A percentile compares a stretch with the other conserved stretches of the same genome.
Evolutionary conservation across 2,329 filamentous ascomycete species (phyloP).

Genomic region (Fusarium domesticum): DNA sequence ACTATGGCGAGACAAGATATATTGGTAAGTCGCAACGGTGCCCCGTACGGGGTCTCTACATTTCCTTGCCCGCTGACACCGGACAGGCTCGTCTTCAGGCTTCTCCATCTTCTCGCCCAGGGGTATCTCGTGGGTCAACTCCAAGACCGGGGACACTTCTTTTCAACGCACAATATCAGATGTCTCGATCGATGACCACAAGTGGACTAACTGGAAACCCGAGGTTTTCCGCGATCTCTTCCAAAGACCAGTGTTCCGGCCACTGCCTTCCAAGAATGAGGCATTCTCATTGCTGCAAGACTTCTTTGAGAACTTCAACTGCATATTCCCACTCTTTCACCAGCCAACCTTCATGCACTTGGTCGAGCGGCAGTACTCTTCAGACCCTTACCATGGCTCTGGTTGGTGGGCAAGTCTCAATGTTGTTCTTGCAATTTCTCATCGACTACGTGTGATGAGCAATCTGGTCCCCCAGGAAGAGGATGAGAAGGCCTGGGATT

Average conservation of each 20-base stretch:
- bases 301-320: constrained; percentile 98
- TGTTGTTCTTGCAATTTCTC: constrained; percentile 86
- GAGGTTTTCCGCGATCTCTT: constrained; percentile 95
- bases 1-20: constrained; percentile 90
- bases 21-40: constrained; percentile 61
- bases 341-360: constrained; percentile 98
- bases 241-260: constrained; percentile 76
- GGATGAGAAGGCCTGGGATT: constrained; percentile 91
- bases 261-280: constrained; percentile 80
- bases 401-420: constrained; percentile 99
- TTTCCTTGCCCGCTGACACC: too few species aligned
- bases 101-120: constrained; percentile 99
- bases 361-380: constrained; percentile 88
- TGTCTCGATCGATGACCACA: constrained; percentile 88
- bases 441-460: constrained; percentile 91
- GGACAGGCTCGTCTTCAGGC: constrained; percentile 85
- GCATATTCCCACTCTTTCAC: constrained; percentile 96
- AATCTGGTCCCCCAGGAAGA: constrained; percentile 87
- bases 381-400: constrained; percentile 88
- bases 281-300: constrained; percentile 85
- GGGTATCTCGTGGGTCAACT: constrained; percentile 97
- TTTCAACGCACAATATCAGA: constrained; percentile 94
- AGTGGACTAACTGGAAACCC: constrained; percentile 98
- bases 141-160: constrained; percentile 91
- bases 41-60: too few species aligned